These are phyloP conservation scores for Leccinum incarnatum DNA, from an alignment of 768 basidiomycete species.

Conservation along the genomic window DNA sequence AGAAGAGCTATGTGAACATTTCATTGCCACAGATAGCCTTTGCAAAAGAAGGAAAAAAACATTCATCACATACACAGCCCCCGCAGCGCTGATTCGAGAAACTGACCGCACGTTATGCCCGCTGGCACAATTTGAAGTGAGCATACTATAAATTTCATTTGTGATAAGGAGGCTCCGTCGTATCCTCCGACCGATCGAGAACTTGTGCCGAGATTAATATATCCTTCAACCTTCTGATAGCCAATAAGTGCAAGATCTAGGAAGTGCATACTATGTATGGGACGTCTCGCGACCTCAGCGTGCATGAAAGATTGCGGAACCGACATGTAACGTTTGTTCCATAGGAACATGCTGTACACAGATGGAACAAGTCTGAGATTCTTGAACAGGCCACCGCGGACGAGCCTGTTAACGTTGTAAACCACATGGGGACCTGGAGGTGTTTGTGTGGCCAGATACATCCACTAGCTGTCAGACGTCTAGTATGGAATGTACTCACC, in stretches of 20 bases:
- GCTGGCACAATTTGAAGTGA: constrained; percentile 3
- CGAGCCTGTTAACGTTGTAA: constrained; percentile 2
- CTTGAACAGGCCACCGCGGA: constrained; percentile 21
- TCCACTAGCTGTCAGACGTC: constrained; percentile 11
- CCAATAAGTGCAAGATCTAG: constrained; percentile 8
- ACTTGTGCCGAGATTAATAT: constrained; percentile 18
- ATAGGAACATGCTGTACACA: background rate
- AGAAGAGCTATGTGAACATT: constrained; percentile 1
- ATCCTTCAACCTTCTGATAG: constrained; percentile 15
- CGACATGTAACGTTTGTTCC: constrained; percentile 7
- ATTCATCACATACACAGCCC: background rate
- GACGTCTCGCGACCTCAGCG: constrained; percentile 9
- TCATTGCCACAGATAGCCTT: constrained; percentile 14
- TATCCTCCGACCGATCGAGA: constrained; percentile 20
- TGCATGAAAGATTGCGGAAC: constrained; percentile 17
- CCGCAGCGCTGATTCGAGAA: background rate
- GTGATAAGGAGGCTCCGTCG: constrained; percentile 3
- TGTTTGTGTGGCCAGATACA: constrained; percentile 7
- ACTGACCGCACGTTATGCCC: constrained; percentile 3
- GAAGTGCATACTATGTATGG: background rate
- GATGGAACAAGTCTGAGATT: constrained; percentile 2
- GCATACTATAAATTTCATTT: constrained; percentile 18
- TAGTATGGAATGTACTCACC: background rate
- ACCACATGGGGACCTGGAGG: constrained; percentile 3
- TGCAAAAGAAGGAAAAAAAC: constrained; percentile 2